A percentile compares a stretch with the other conserved stretches of the same genome.
phyloP scores from a whole-genome alignment of 2,329 filamentous ascomycete species.

The Aureobasidium vineae region DNA sequence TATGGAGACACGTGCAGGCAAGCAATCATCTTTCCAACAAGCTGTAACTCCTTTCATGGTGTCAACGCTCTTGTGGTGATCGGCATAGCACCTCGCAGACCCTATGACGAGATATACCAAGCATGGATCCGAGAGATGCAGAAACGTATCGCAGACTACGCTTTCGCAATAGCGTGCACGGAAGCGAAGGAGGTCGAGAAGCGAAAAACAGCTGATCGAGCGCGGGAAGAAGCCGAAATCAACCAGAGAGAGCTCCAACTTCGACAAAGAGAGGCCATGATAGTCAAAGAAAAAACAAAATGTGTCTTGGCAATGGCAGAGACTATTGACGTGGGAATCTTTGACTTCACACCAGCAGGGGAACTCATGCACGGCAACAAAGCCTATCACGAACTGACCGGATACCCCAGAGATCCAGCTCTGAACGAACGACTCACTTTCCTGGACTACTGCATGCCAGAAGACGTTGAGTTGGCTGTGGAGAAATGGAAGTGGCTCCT shows the following conservation, averaged over 20 bases:
- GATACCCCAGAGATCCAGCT: not conserved
- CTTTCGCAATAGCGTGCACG: not conserved
- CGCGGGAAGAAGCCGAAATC: not conserved
- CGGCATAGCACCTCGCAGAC: slow-evolving; percentile 25
- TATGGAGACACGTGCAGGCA: not conserved
- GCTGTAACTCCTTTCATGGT: not conserved
- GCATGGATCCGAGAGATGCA: slow-evolving; percentile 13
- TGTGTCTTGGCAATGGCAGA: not conserved
- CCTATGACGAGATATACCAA: slow-evolving; percentile 14
- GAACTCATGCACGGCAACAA: slow-evolving; percentile 1
- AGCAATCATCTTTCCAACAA: not conserved
- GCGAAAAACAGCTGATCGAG: not conserved
- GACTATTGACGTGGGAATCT: slow-evolving; percentile 1
- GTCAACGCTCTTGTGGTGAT: slow-evolving; percentile 18
- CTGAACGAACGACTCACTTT: not conserved
- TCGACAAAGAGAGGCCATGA: not conserved
- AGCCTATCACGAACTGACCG: not conserved
- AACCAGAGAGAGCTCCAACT: not conserved
- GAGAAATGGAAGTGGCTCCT: not conserved
- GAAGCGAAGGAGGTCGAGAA: not conserved
- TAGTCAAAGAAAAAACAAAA: not conserved
- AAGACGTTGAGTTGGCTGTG: not conserved
- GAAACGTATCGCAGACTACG: not conserved
- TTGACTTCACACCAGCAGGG: not conserved
- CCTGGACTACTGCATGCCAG: not conserved